Percentiles rank a stretch among this genome's conserved stretches.
phyloP scores from a whole-genome alignment of 495 filamentous ascomycete genomes.

The Aspergillus carlsbadensis region DNA sequence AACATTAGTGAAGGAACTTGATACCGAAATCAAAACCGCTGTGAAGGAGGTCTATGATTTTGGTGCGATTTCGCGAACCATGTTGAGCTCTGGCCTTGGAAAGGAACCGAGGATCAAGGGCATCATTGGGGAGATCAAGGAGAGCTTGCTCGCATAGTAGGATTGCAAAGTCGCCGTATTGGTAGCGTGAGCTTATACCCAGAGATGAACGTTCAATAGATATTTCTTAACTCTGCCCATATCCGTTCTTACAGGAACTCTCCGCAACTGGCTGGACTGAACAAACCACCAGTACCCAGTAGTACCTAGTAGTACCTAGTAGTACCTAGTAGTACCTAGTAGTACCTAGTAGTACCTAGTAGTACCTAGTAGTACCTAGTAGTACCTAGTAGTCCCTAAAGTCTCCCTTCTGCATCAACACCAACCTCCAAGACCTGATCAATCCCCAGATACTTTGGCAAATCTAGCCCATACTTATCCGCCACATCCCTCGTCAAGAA shows the following conservation, averaged over 20 bases:
- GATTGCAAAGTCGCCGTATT: neutral
- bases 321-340: too few relatives aligned
- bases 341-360: too few relatives aligned
- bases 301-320: too few relatives aligned
- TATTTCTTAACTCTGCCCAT: neutral
- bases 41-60: conserved; percentile 51
- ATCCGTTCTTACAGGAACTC: too few relatives aligned
- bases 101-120: conserved; percentile 52
- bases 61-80: conserved; percentile 31
- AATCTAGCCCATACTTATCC: conserved; percentile 81
- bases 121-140: conserved; percentile 46
- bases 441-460: conserved; percentile 81
- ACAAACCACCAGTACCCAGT: too few relatives aligned
- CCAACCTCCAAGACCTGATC: conserved; percentile 86
- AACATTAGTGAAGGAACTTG: conserved; percentile 56
- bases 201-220: conserved; percentile 2
- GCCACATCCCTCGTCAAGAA: conserved; percentile 80
- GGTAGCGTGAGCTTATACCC: neutral
- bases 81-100: conserved; percentile 35
- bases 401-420: conserved; percentile 53
- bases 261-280: too few relatives aligned
- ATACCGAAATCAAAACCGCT: conserved; percentile 47
- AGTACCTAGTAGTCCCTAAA: conserved; percentile 45
- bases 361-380: too few relatives aligned
- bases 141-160: conserved; percentile 24